Conservation (phyloP, 2,329 filamentous ascomycete genomes). For the Talaromyces sp. region DNA sequence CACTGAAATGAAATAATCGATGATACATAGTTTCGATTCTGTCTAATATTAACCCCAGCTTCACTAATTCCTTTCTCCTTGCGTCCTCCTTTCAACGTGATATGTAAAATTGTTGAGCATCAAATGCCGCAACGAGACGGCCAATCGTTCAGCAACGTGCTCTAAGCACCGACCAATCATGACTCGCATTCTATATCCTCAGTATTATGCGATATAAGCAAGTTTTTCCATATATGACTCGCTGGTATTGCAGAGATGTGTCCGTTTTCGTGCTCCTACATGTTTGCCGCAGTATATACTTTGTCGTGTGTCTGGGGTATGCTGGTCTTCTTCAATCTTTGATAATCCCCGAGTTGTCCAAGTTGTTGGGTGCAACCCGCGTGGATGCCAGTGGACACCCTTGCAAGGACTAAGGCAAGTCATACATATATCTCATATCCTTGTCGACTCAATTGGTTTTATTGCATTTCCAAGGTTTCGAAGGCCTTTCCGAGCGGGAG, state of each 20-base stretch:
- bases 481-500: background rate
- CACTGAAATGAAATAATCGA: background rate
- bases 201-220: background rate
- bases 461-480: background rate
- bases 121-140: constrained; percentile 1
- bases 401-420: constrained; percentile 1
- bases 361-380: background rate
- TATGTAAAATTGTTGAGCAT: background rate
- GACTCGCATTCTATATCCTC: background rate
- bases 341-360: background rate
- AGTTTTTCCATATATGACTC: background rate
- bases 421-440: constrained; percentile 9
- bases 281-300: background rate
- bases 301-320: background rate
- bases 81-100: background rate
- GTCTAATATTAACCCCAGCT: background rate
- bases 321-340: background rate
- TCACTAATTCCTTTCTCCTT: background rate
- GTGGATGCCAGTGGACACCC: background rate
- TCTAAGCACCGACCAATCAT: constrained; percentile 11
- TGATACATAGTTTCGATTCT: background rate
- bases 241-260: background rate
- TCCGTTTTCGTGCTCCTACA: background rate
- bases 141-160: constrained; percentile 21
- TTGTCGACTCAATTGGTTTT: background rate